Base-by-base conservation (phyloP, 2,329 filamentous ascomycete genomes). In the Aureobasidium pullulans region DNA sequence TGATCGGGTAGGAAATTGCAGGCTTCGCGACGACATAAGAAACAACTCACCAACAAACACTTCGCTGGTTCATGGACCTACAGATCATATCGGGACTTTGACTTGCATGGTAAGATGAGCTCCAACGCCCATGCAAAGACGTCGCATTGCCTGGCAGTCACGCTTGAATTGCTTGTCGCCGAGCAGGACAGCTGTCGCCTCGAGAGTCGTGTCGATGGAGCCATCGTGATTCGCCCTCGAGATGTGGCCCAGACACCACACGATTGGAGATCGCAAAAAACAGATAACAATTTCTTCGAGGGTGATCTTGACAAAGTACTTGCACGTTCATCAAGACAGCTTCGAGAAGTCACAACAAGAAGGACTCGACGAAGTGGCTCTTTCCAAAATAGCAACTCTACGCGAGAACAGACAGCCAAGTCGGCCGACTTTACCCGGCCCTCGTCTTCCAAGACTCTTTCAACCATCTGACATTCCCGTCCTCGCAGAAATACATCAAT, bases 1-100 rank as follows among this genome's bases (percentile, higher is more conserved):
- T 36, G 23, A 42, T 53, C 42, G 36, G 49, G 49, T 53, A 53
- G 49, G 37, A 42, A 32, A 53, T 53, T 32, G 49, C 49, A 53
- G 49, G 23, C 49, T 23, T 42, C 15, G 28, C 23, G 19, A 32
- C 37, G 23, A 32, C 49, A 42, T 42, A 40, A 53, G 11, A 3
- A 40, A 23, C 3, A 23, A 23, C 23, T 23, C 3, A 23, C 23
- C 15, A 15, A 42, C 49, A 32, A 8, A 31, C 5, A 32, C 23
- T 29, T 16, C 48, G 19, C 6, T 19, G 19, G 29, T n/a, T 39
- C 23, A 3, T 16, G n/a, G 2, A 8, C 6, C 34, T 31, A 9
- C 8, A 8, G 34, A 36, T 13, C 34, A 36, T 36, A 3, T 36
- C 19, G 29, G 6, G 2, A 15, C 34, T 32, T 34, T 39, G 39